These are phyloP conservation scores for Sarcodon sp. DNA, from an alignment of 768 basidiomycete genomes.

Conservation along the genomic window DNA sequence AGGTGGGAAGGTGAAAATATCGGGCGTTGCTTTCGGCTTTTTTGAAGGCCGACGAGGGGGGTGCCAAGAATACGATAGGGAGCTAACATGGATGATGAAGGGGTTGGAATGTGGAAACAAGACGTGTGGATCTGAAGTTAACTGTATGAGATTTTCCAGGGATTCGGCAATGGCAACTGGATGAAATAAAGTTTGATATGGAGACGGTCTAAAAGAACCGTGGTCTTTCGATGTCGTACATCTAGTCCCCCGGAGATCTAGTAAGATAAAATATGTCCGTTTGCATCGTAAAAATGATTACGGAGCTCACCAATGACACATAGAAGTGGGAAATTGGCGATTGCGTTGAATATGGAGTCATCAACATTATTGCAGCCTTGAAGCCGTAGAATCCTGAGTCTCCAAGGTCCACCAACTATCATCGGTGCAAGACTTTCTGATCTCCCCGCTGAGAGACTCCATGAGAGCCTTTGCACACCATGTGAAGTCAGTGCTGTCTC, in stretches of 20 bases:
- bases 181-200: conserved; percentile 8
- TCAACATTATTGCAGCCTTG: conserved; percentile 38
- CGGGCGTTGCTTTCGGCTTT: neutral
- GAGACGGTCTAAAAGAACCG: conserved; percentile 5
- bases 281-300: neutral
- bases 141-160: conserved; percentile 1
- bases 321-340: conserved; percentile 43
- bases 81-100: conserved; percentile 19
- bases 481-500: conserved; percentile 35
- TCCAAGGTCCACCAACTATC: conserved; percentile 32
- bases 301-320: conserved; percentile 41
- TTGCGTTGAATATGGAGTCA: conserved; percentile 24
- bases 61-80: conserved; percentile 11
- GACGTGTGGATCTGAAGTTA: neutral
- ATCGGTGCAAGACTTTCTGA: conserved; percentile 10
- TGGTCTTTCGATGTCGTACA: conserved; percentile 3
- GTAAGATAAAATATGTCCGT: neutral
- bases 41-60: neutral
- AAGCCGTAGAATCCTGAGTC: conserved; percentile 44
- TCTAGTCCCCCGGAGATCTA: conserved; percentile 18
- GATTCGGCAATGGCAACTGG: conserved; percentile 6
- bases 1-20: neutral
- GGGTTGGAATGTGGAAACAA: conserved; percentile 22
- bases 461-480: conserved; percentile 39
- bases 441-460: conserved; percentile 27